A percentile compares a stretch with the other conserved stretches of the same genome.
Conservation (phyloP, 495 filamentous ascomycete genomes). For the Hypoxylon crocopeplum region DNA sequence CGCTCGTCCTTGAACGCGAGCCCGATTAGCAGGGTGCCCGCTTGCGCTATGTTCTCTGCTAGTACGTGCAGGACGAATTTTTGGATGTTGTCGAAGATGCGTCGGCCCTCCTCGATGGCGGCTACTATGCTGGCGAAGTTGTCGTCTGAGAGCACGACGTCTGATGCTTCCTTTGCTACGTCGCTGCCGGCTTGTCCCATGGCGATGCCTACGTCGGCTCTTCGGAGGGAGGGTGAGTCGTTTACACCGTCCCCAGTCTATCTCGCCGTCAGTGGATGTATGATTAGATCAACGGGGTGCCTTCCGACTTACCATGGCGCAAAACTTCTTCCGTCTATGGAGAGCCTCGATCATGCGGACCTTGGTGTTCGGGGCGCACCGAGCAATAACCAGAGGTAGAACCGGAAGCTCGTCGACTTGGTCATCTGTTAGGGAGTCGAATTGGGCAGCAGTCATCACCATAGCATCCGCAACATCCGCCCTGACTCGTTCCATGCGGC, state of each 20-base stretch:
- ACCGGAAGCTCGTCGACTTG: constrained; percentile 67
- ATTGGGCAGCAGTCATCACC: constrained; percentile 69
- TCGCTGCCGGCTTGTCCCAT: constrained; percentile 76
- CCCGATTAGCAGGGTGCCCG: constrained; percentile 70
- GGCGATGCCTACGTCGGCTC: constrained; percentile 78
- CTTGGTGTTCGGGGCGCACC: constrained; percentile 73
- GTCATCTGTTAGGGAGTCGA: constrained; percentile 65
- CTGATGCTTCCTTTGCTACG: constrained; percentile 78
- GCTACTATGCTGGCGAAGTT: constrained; percentile 80
- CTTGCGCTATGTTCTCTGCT: constrained; percentile 76
- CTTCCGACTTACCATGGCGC: constrained; percentile 58
- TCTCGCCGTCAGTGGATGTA: no score
- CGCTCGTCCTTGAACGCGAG: constrained; percentile 71
- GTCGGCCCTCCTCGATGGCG: constrained; percentile 73
- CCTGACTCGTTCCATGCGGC: constrained; percentile 56
- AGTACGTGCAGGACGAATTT: constrained; percentile 79
- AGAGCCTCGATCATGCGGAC: constrained; percentile 75
- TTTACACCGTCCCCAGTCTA: constrained; percentile 78
- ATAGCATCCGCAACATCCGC: constrained; percentile 65
- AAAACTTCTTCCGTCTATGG: constrained; percentile 68
- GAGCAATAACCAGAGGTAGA: constrained; percentile 72
- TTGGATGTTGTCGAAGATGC: constrained; percentile 80
- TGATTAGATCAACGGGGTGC: no score
- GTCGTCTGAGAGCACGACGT: constrained; percentile 79
- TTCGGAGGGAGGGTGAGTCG: constrained; percentile 76